Conservation (phyloP, 2,329 filamentous ascomycete genomes). For the Fusarium sterilihyphosum region DNA sequence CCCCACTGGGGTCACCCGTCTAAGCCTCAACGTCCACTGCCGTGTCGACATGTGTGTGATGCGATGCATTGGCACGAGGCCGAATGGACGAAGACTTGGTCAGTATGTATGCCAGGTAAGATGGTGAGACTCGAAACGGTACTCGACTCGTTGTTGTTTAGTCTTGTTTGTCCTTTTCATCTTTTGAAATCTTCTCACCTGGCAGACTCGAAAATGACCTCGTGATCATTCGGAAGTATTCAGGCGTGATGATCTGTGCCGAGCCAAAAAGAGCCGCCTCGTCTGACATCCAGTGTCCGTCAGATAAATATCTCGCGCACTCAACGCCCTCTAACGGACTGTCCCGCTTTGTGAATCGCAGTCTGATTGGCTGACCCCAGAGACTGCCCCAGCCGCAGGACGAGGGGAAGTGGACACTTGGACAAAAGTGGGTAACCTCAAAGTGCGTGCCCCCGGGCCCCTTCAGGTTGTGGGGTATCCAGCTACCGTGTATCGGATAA, state of each 20-base stretch:
- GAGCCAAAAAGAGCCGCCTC: slow-evolving; percentile 35
- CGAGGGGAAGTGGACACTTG: slow-evolving; percentile 40
- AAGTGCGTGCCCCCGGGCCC: background rate
- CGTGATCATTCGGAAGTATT: slow-evolving; percentile 9
- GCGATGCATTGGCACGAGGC: slow-evolving; percentile 20
- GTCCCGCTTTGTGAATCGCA: slow-evolving; percentile 10
- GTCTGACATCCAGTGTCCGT: slow-evolving; percentile 12
- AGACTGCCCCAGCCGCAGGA: slow-evolving; percentile 38
- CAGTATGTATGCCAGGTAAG: background rate
- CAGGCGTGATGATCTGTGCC: slow-evolving; percentile 14
- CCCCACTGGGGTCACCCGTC: slow-evolving; percentile 32
- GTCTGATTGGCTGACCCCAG: slow-evolving; percentile 25
- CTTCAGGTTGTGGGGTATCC: slow-evolving; percentile 32
- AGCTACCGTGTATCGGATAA: background rate
- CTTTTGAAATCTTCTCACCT: background rate
- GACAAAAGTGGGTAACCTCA: background rate
- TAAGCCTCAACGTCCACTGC: slow-evolving; percentile 40
- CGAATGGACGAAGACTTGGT: slow-evolving; percentile 10
- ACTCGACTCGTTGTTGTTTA: background rate
- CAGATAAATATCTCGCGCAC: slow-evolving; percentile 33
- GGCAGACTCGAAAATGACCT: background rate
- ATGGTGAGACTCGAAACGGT: background rate
- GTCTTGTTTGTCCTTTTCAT: background rate
- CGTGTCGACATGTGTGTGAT: slow-evolving; percentile 37
- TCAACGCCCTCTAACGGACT: slow-evolving; percentile 24